Evolutionary conservation across 495 filamentous ascomycete genomes (phyloP).

Genomic region (Hapsidospora chrysogenum): DNA sequence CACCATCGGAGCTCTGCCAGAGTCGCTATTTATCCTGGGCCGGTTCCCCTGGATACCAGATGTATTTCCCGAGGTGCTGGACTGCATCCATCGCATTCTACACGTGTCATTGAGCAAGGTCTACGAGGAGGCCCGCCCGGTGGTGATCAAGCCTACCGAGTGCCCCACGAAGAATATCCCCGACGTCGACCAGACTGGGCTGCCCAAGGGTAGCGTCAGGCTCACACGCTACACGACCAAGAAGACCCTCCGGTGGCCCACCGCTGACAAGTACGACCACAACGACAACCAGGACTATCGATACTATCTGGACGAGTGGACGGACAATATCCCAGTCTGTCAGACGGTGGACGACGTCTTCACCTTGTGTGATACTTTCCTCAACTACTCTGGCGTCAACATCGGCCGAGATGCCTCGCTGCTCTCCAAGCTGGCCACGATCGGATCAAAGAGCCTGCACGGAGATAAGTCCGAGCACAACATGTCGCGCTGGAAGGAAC

Average conservation of each 20-base stretch:
- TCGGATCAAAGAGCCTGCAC: conserved; percentile 57
- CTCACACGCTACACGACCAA: conserved; percentile 35
- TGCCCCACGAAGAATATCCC: conserved; percentile 29
- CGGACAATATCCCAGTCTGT: conserved; percentile 80
- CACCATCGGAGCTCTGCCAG: conserved; percentile 80
- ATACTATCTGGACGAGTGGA: conserved; percentile 97
- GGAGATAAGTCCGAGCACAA: conserved; percentile 56
- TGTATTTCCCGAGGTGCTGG: conserved; percentile 59
- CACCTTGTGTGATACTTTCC: conserved; percentile 64
- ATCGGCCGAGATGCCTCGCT: conserved; percentile 69
- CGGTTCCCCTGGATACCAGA: conserved; percentile 84
- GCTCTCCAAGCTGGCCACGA: conserved; percentile 63
- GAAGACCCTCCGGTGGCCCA: conserved; percentile 59
- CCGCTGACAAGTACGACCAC: conserved; percentile 55
- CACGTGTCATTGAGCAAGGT: conserved; percentile 51
- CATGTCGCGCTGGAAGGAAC: conserved; percentile 52
- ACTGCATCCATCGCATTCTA: conserved; percentile 61
- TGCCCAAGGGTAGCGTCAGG: conserved; percentile 48
- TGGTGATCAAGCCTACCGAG: conserved; percentile 6
- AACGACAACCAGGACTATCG: conserved; percentile 60
- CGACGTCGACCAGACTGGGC: conserved; percentile 42
- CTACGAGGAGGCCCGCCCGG: conserved; percentile 19
- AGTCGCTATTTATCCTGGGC: conserved; percentile 82
- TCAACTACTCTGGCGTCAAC: conserved; percentile 71
- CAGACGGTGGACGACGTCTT: conserved; percentile 85